Evolutionary conservation across 768 basidiomycete species (phyloP), one percentile per base, ranked within the genome.

Genomic region (Lentinula guzmanii): DNA sequence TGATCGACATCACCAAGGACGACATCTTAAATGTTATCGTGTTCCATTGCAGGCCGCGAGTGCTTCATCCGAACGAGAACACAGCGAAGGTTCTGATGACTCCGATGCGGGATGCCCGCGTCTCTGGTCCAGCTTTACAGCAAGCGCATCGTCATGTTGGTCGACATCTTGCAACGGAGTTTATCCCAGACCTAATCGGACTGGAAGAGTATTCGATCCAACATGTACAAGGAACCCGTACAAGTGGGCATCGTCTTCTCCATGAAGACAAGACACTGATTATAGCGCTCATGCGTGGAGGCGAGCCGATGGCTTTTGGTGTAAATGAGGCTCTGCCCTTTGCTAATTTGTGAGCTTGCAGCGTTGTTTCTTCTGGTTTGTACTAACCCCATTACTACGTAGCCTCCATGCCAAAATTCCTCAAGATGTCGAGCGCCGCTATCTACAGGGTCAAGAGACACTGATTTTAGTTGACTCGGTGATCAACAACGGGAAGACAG

Each of bases 31-130:
- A 63, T 16, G 43, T 63, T 4, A 37, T 55, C 63, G 11, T 58
- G 8, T 58, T n/a, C 15, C 21, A 18, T 46, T 31, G 54, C 41
- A 50, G 35, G 15, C 52, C 61, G 52, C 65, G 45, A 11, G 60
- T 67, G 5, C 43, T 65, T 52, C 62, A 63, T 50, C 65, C 67
- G 11, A 52, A 65, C 15, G 39, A 63, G 42, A 58, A 35, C 52
- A 63, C 65, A 16, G 65, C 68, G 1, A 69, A 69, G 52, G 61
- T 69, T 15, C 64, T 69, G 10, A 69, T 68, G 68, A 66, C 68
- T 31, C 67, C 65, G 35, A 69, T 67, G 67, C 65, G 68, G 45
- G 58, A 69, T 56, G 67, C 68, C 28, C 51, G 21, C 11, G 56
- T 69, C 42, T 48, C 54, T 28, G 68, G 67, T 21, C 67, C 61